Conservation (phyloP, 1,139 yeast genomes). For the Debaryomycetaceae sp. region DNA sequence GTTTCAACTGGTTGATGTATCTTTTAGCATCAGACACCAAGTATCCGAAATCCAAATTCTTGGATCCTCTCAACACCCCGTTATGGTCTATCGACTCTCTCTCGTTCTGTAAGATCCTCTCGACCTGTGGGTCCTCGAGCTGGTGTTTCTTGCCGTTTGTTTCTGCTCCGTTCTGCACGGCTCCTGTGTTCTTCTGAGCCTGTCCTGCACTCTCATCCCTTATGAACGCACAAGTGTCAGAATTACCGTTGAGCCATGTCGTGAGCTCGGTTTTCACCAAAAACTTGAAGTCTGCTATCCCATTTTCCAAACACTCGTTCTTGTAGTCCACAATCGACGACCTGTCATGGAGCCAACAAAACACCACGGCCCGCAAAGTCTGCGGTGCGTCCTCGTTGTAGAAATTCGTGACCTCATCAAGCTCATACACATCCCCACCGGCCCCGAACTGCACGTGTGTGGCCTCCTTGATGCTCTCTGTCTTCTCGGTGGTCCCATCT, state of each 20-base stretch:
- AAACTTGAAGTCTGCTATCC: slow-evolving; percentile 72
- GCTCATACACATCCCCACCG: slow-evolving; percentile 16
- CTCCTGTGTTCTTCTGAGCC: slow-evolving; percentile 38
- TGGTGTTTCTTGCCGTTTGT: slow-evolving; percentile 22
- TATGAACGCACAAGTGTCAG: slow-evolving; percentile 54
- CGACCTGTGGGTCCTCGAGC: slow-evolving; percentile 53
- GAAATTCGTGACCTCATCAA: slow-evolving; percentile 56
- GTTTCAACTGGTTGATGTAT: slow-evolving; percentile 55
- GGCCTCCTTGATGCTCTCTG: slow-evolving; percentile 34
- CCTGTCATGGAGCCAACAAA: slow-evolving; percentile 78
- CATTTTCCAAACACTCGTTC: slow-evolving; percentile 61
- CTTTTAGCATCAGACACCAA: slow-evolving; percentile 70
- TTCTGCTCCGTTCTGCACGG: slow-evolving; percentile 43
- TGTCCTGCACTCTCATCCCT: slow-evolving; percentile 17
- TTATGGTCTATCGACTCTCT: slow-evolving; percentile 73
- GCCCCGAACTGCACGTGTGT: slow-evolving; percentile 31
- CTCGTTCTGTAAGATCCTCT: slow-evolving; percentile 56
- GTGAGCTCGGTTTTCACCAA: slow-evolving; percentile 81
- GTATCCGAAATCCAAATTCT: slow-evolving; percentile 68
- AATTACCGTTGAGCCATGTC: slow-evolving; percentile 73
- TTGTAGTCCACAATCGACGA: slow-evolving; percentile 81
- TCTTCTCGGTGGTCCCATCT: slow-evolving; percentile 12
- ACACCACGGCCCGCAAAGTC: slow-evolving; percentile 61
- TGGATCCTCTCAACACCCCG: slow-evolving; percentile 73
- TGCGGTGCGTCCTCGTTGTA: slow-evolving; percentile 49